Base-by-base conservation (phyloP, 78 protist genomes). In the Dictyostelium discoideum region DNA sequence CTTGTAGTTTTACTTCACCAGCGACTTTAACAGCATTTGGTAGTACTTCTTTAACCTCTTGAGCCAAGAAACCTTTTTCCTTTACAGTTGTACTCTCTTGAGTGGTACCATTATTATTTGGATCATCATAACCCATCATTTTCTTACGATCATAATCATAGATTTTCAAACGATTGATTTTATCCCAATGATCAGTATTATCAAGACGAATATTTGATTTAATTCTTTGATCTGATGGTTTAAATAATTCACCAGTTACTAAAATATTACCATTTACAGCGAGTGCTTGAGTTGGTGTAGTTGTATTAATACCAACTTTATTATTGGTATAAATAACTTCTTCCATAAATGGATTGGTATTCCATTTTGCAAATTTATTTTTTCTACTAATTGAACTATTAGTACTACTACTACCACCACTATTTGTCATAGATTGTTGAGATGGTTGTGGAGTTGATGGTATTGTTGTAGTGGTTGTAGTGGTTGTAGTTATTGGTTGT, bases 211-310 rank as follows among this genome's bases (percentile, higher is more conserved):
- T 96, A 63, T 85, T 88, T 48, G 89, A 65, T 37, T 96, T 96
- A 37, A 96, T 85, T 54, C 97, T 54, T 42, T 80, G 44, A 79
- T 96, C 97, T 20, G 96, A 90, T 32, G 97, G 94, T 85, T 96
- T 89, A 87, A 90, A 74, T 3, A 96, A 63, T 4, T 65, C 84
- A 39, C 97, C 97, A 11, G 95, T 96, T 6, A 96, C 93, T 78
- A 84, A 37, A 69, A 96, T 67, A 72, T 96, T 96, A 42, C 97
- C 97, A 40, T 89, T 83, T 9, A 96, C 97, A 57, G 63, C 48
- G 26, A 96, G 76, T 2, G 97, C 95, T 84, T 96, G 96, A 13
- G 85, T 24, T 26, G 97, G 97, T 4, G 83, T 48, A 0, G 79
- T 65, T 14, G 87, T 78, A 80, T 96, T 96, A 29, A 96, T 96